Percentiles rank a stretch among this genome's conserved stretches.
These are phyloP conservation scores for Penicillium sp. DNA, from an alignment of 2,329 filamentous ascomycete genomes.

Conservation along the genomic window DNA sequence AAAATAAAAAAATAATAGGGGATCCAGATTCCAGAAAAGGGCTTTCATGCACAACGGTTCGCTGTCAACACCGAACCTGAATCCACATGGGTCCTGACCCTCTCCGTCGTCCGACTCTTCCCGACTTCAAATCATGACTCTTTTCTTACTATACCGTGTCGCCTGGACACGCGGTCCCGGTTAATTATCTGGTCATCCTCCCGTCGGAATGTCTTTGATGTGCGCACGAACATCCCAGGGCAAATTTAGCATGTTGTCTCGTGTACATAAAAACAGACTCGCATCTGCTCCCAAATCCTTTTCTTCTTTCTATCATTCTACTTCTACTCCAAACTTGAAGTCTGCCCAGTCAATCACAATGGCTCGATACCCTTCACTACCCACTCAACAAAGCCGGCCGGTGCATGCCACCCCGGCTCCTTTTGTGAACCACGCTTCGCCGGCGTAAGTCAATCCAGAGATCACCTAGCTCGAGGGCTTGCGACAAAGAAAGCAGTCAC, in stretches of 20 bases:
- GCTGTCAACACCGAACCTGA: slow-evolving; percentile 26
- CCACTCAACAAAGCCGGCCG: slow-evolving; percentile 35
- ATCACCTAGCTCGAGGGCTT: too few relatives aligned
- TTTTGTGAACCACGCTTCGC: slow-evolving; percentile 32
- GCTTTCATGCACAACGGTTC: slow-evolving; percentile 24
- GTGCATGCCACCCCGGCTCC: slow-evolving; percentile 35
- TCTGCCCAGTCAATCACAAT: slow-evolving; percentile 29
- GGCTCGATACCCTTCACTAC: slow-evolving; percentile 31
- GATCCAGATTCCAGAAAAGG: slow-evolving; percentile 22
- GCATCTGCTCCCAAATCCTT: slow-evolving; percentile 20
- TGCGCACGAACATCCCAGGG: slow-evolving; percentile 30
- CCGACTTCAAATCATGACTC: slow-evolving; percentile 26
- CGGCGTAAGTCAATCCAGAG: slow-evolving; percentile 29
- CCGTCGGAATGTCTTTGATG: slow-evolving; percentile 43
- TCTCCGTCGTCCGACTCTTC: slow-evolving; percentile 28
- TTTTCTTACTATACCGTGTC: slow-evolving; percentile 21
- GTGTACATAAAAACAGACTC: slow-evolving; percentile 34
- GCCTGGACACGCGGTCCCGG: slow-evolving; percentile 22
- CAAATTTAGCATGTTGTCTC: slow-evolving; percentile 31
- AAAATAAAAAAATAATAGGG: slow-evolving; percentile 16
- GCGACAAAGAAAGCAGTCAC: not conserved
- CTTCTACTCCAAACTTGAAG: slow-evolving; percentile 16
- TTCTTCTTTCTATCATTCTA: slow-evolving; percentile 21
- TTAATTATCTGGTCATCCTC: slow-evolving; percentile 37
- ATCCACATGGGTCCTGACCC: slow-evolving; percentile 22